Conservation (phyloP, 768 basidiomycete genomes). For the Sistotremastrum niveocremeum region DNA sequence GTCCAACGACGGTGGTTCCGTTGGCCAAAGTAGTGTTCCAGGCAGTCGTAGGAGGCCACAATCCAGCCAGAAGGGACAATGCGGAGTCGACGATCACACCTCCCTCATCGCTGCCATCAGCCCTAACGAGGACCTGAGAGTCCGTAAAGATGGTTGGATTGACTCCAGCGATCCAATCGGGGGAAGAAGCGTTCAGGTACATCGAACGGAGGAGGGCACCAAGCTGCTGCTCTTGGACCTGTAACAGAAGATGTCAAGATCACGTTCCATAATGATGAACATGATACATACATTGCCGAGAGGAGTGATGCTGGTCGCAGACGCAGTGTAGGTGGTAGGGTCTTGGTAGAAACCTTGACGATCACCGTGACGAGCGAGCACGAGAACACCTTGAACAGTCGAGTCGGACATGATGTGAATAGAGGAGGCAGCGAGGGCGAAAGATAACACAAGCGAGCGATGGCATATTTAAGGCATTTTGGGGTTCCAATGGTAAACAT, state of each 20-base stretch:
- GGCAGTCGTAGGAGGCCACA: constrained; percentile 38
- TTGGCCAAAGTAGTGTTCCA: constrained; percentile 52
- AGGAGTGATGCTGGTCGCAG: constrained; percentile 48
- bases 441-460: too few relatives aligned
- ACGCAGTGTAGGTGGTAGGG: constrained; percentile 42
- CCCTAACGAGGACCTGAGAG: constrained; percentile 33
- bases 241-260: too few relatives aligned
- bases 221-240: constrained; percentile 47
- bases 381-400: constrained; percentile 39
- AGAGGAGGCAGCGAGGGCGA: too few relatives aligned
- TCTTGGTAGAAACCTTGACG: constrained; percentile 54
- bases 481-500: too few relatives aligned
- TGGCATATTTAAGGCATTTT: too few relatives aligned
- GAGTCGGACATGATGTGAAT: background rate
- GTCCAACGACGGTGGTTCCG: constrained; percentile 41
- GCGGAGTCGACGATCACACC: constrained; percentile 57
- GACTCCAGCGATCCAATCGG: constrained; percentile 35
- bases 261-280: background rate
- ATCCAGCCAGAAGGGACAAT: constrained; percentile 52
- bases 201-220: constrained; percentile 36
- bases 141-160: constrained; percentile 19
- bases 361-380: constrained; percentile 47
- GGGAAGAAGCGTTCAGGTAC: constrained; percentile 41
- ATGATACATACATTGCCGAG: constrained; percentile 41
- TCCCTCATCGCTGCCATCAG: constrained; percentile 59